Base-by-base conservation (phyloP, 2,329 filamentous ascomycete species). In the Diaporthe longicolla region DNA sequence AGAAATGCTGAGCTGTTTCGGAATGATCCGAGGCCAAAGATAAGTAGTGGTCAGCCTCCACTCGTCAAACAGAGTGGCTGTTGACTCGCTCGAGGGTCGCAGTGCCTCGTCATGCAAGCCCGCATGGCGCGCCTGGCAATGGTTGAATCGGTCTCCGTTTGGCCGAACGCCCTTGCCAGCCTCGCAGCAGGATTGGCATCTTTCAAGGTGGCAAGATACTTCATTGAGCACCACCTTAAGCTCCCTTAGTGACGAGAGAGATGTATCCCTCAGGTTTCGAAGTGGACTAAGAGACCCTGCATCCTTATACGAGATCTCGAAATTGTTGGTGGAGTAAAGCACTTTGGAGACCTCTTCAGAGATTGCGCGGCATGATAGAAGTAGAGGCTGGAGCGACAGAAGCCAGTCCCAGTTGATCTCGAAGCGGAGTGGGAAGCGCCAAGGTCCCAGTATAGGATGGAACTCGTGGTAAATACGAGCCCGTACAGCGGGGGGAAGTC, bases 141-240 rank as follows among this genome's bases (percentile, higher is more conserved):
- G 13, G 10, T 37, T 13, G 37, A 43, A 43, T 6, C 2, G 5
- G 40, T 2, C 13, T 2, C 40, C 40, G 9, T 4, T 19, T 19
- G 15, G 5, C 15, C 13, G 1, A 19, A 3, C 5, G 3, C 40
- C 40, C 40, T 7, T 17, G 15, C 4, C 15, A 19, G 1, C 13
- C 40, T 45, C 58, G 8, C 58, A 45, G 37, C 37, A 61, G 1
- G 19, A 0, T 4, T 15, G 7, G 11, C 59, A 65, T 32, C 1
- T 1, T 24, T 1, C 5, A n/a, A 9, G 5, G 26, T 48, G 26
- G 40, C 59, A 65, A 5, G 59, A 48, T 8, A 3, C 19, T 50
- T 65, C 43, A 21, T 65, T 65, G 59, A 65, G 59, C 1, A 65
- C 43, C 5, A 65, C 10, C 19, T 35, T 65, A 6, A 65, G 43